Evolutionary conservation across 805 yeast species (phyloP).

Genomic region (Saccharomycopsis olivae): DNA sequence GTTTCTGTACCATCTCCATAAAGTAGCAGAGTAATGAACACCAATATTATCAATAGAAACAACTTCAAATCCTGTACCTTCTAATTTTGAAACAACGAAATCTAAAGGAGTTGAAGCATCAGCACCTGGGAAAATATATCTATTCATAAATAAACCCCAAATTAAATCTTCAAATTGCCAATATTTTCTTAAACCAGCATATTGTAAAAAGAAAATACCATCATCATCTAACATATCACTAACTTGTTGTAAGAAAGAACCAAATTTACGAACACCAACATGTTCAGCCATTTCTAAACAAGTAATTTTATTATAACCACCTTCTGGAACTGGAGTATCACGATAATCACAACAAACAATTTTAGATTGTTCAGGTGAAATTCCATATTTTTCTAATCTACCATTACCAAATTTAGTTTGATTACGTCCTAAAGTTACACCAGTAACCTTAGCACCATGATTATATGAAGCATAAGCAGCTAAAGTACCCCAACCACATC

Average conservation of each 20-base stretch:
- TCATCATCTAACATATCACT: slow-evolving; percentile 85
- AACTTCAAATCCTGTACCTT: slow-evolving; percentile 79
- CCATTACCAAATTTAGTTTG: slow-evolving; percentile 86
- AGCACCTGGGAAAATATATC: slow-evolving; percentile 94
- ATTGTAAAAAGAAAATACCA: slow-evolving; percentile 78
- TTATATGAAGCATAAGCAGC: slow-evolving; percentile 74
- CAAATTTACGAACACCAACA: slow-evolving; percentile 82
- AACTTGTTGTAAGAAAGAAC: slow-evolving; percentile 67
- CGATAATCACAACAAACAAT: slow-evolving; percentile 82
- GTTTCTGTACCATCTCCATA: slow-evolving; percentile 92
- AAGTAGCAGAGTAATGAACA: slow-evolving; percentile 83
- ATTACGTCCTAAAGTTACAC: slow-evolving; percentile 81
- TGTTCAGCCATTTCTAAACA: slow-evolving; percentile 95
- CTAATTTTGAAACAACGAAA: slow-evolving; percentile 66
- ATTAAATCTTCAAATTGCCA: slow-evolving; percentile 93
- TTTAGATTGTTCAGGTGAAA: slow-evolving; percentile 55
- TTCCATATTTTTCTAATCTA: slow-evolving; percentile 57
- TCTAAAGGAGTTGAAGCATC: slow-evolving; percentile 92
- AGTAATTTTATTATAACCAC: slow-evolving; percentile 72
- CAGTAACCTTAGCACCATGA: slow-evolving; percentile 80
- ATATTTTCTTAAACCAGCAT: slow-evolving; percentile 80
- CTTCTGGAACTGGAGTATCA: slow-evolving; percentile 70
- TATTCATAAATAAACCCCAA: slow-evolving; percentile 96
- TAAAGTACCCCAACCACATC: slow-evolving; percentile 96
- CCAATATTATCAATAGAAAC: slow-evolving; percentile 81